Evolutionary conservation across 2,329 filamentous ascomycete species (phyloP), one percentile per base, ranked within the genome.

Genomic region (Cordyceps cateniannulata): DNA sequence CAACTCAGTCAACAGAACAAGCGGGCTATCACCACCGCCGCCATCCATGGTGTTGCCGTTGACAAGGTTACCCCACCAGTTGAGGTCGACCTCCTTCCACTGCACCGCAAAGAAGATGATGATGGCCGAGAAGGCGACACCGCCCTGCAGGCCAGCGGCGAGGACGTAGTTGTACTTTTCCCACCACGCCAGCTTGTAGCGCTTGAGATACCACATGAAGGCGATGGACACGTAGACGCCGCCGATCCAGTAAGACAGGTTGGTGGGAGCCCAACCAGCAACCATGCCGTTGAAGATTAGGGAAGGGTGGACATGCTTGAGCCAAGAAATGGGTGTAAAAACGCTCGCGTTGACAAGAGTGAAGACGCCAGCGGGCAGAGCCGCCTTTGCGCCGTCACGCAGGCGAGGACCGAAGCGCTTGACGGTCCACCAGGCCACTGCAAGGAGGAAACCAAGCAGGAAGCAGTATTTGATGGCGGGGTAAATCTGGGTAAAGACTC

Each of bases 391-490:
- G 48, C n/a, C 60, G 9, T 12, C 61, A 62, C 58, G 58, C 16
- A 65, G 16, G 5, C 53, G 29, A 0, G 63, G 55, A 54, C 68
- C 70, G 69, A 92, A 92, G 1, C 89, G 87, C 68, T 91, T 91
- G 68, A 89, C 81, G 6, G 88, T 88, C 61, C 57, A 69, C 64
- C 76, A 78, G 3, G 72, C 55, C 5, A 78, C 14, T 16, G 74
- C 71, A 12, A 78, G 66, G 44, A 67, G 63, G 25, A 60, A 60
- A 12, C 58, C 58, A 10, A 60, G 58, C 27, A 60, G 16, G 49
- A 60, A 60, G 40, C 20, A 71, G 66, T 54, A 60, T 20, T 60
- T 60, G 49, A 60, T 60, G 27, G 58, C 42, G 1, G 58, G 58
- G 29, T 60, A 60, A 8, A 60, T 32, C 22, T 60, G 58, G 49